Evolutionary conservation across 768 basidiomycete species (phyloP), one percentile per base, ranked within the genome.

Genomic region (Ramaria sp.): DNA sequence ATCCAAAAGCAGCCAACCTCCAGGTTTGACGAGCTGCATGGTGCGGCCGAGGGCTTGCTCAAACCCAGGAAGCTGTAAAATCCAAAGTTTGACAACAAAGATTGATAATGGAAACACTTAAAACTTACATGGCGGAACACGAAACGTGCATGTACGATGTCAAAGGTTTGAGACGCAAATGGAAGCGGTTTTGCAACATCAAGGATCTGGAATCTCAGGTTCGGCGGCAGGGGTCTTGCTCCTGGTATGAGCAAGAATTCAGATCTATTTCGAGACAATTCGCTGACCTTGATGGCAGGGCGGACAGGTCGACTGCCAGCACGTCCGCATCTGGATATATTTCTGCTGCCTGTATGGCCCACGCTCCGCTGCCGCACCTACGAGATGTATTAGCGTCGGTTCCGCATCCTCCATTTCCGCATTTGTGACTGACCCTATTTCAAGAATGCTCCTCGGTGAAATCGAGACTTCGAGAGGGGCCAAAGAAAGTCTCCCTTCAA

Each of bases 1-100:
- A 17, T 66, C 65, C 51, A 67, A 27, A 34, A 67, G 59, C 19
- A 67, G 59, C 61, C 64, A 65, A 22, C 65, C 66, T 7, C 65
- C 64, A 3, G 65, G 66, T 31, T 54, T 60, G 53, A 67, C 58
- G 33, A 66, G 60, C 45, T 58, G 47, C 34, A 59, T 56, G 13
- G 62, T 58, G 37, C 61, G 63, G 20, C 42, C 27, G 13, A 66
- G 59, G 17, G 57, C 51, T 10, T 51, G 52, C 45, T 58, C 58
- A 9, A 56, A 61, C n/a, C 62, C 41, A 1, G 64, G 64, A 10
- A 66, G 59, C 64, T 65, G 38, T 10, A 30, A 43, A 27, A 54
- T 3, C 42, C 17, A 19, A 30, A 3, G 10, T 10, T 24, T 4
- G 3, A 33, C 3, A 3, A 27, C 27, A 5, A 27, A 5, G 2